Evolutionary conservation across 371 early-diverging fungal species (phyloP), one percentile per base, ranked within the genome.

Genomic region (Phascolomyces articulosus): DNA sequence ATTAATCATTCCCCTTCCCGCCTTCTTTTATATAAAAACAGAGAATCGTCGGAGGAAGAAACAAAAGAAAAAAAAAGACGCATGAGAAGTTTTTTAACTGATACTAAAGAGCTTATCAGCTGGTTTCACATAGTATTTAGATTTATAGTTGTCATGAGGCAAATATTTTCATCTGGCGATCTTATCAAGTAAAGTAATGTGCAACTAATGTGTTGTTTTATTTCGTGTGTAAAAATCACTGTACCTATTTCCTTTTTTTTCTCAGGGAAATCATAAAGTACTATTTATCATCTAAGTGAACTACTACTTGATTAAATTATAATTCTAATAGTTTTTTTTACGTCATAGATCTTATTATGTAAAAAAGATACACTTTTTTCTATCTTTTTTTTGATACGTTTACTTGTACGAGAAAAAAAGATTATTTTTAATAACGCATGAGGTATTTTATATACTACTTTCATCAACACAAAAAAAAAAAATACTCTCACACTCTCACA

Each of bases 101-200:
- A 34, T 34, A 9, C 34, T 6, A 44, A 8, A 13, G 1, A 13
- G 44, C 11, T 15, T 44, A 44, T 44, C 44, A 44, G 44, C 44
- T 44, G 44, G 44, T 44, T 44, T 44, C 15, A 44, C n/a, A 44
- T 44, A 44, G 44, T 44, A 13, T 13, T 38, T 38, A n/a, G n/a
- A n/a, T n/a, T n/a, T n/a, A n/a, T n/a, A n/a, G n/a, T n/a, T n/a
- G 44, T 44, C 44, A 44, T 44, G 44, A 8, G 44, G 15, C 44
- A 44, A 44, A 4, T 44, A 18, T 13, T 44, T 44, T 16, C 44
- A 1, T 44, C 44, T 44, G 44, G 44, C 44, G 44, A 44, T 44
- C 34, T 34, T 34, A 34, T 34, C 34, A 34, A 34, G 34, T 34
- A 6, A 34, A 11, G 6, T 34, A 6, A 34, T 80, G 75, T 58